Base-by-base conservation (phyloP, 2,329 filamentous ascomycete genomes). In the Graphilbum fragrans region DNA sequence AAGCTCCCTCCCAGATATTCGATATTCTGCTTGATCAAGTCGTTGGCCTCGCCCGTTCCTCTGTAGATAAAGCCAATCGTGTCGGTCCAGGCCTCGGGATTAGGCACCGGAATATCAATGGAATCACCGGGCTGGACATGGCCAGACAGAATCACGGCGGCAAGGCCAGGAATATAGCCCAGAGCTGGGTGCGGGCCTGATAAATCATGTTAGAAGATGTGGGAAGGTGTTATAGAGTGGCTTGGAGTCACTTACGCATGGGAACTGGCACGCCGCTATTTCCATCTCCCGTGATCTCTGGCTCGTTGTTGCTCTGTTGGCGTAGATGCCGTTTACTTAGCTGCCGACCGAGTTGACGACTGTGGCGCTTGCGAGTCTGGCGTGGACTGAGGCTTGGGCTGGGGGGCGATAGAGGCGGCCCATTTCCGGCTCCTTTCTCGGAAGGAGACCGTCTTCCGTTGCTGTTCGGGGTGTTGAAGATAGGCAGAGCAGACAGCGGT, bases 31-130 rank as follows among this genome's bases (percentile, higher is more conserved):
- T 53, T 63, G 35, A 74, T 64, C 2, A 62, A 61, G 11, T 62
- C 58, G 1, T 65, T 71, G 38, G 68, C 43, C 36, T 63, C 58
- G 12, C 63, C 64, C 41, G 64, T 58, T 29, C 69, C 69, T 0
- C 67, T 73, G 51, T 77, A 78, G 21, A 74, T 60, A 49, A 72
- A 70, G 4, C 60, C 57, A n/a, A 75, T 58, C 0, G 74, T 77
- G 41, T 71, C 65, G 3, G 54, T 51, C 75, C 75, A 80, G 8
- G 61, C 67, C 39, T 67, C 64, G 1, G 75, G 74, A 43, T 69
- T 61, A 1, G 75, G 75, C 41, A 80, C 48, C 0, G 74, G 74
- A 10, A 80, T 58, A 47, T 78, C 72, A 39, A 80, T 61, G 2
- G 61, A 58, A 49, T 78, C 74, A 22, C 71, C 67, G 20, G 62